Percentiles rank a stretch among this genome's conserved stretches.
Evolutionary conservation across 495 filamentous ascomycete species (phyloP).

Genomic region (Penicillium robsamsonii): DNA sequence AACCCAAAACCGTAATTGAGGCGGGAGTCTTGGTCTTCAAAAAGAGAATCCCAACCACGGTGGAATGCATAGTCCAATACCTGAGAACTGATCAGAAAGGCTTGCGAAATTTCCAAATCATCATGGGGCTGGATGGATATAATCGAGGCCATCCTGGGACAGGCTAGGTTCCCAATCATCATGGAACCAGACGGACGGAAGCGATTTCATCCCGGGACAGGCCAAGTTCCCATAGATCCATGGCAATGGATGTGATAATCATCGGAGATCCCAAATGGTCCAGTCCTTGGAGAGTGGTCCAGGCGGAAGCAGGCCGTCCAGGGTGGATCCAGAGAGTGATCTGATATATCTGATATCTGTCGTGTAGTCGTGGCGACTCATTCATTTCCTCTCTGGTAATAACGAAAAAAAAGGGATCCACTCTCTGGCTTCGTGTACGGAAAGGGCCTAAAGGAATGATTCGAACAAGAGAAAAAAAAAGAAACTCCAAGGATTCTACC

Average conservation of each 20-base stretch:
- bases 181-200: neutral
- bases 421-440: conserved; percentile 1
- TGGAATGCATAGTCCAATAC: neutral
- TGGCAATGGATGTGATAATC: neutral
- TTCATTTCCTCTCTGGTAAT: conserved; percentile 11
- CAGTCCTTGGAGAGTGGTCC: neutral
- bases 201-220: neutral
- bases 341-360: conserved; percentile 15
- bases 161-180: neutral
- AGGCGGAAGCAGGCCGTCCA: neutral
- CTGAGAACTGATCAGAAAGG: neutral
- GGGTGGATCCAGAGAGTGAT: neutral
- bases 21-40: neutral
- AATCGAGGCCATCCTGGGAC: neutral
- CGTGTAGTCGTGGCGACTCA: conserved; percentile 16
- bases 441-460: neutral
- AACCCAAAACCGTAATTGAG: neutral
- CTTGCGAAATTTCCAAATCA: neutral
- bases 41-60: neutral
- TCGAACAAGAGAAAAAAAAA: neutral
- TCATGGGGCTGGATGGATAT: no score
- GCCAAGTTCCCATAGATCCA: neutral
- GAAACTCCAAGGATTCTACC: neutral
- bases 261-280: neutral
- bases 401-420: conserved; percentile 8